A percentile compares a stretch with the other conserved stretches of the same genome.
Evolutionary conservation across 805 yeast species (phyloP).

Genomic region (Teunomyces gatunensis): DNA sequence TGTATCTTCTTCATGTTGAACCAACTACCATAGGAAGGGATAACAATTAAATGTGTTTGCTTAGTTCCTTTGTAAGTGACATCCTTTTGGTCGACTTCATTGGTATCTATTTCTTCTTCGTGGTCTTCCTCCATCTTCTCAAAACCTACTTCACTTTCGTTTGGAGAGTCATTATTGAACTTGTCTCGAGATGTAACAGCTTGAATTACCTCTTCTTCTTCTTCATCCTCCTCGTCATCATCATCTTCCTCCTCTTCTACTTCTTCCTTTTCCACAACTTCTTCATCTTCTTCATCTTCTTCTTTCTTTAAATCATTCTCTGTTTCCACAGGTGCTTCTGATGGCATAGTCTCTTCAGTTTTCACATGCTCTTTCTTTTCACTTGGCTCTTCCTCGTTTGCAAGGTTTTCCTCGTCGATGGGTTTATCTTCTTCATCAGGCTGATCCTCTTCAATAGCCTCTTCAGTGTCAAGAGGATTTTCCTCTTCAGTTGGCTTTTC

Average conservation of each 20-base stretch:
- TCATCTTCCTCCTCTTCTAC: not conserved
- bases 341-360: not conserved
- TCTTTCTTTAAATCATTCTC: not conserved
- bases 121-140: conserved; percentile 1
- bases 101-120: conserved; percentile 1
- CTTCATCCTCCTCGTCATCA: not conserved
- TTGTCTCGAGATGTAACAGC: not conserved
- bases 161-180: not conserved
- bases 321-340: conserved; percentile 1
- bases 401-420: not conserved
- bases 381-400: not conserved
- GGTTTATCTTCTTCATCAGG: not conserved
- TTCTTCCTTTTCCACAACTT: not conserved
- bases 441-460: conserved; percentile 4
- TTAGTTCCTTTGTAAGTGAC: conserved; percentile 11
- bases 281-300: not conserved
- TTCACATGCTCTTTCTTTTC: conserved; percentile 3
- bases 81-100: conserved; percentile 3
- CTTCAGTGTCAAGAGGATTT: not conserved
- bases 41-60: conserved; percentile 80
- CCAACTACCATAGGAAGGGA: conserved; percentile 90
- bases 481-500: not conserved
- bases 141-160: conserved; percentile 1
- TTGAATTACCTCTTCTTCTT: not conserved
- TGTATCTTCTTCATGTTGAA: conserved; percentile 71